Evolutionary conservation across 2,329 filamentous ascomycete species (phyloP), one percentile per base, ranked within the genome.

Genomic region (Blastomyces gilchristii): DNA sequence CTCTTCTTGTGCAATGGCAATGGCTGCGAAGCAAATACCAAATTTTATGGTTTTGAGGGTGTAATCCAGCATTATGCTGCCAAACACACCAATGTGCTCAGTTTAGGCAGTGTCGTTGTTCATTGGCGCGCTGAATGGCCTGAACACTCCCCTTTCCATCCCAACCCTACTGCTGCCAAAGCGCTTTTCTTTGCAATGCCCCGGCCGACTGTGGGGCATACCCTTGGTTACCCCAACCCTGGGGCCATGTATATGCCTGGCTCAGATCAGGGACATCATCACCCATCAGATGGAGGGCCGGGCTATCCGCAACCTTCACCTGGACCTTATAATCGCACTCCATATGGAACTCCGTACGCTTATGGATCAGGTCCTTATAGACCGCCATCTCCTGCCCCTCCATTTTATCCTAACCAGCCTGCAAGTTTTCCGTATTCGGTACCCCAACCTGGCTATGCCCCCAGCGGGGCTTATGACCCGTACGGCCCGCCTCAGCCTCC

Each of bases 121-220:
- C 81, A 88, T 69, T 95, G 90, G 90, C 85, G 86, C 72, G 84
- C 89, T 2, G 87, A 91, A 71, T 95, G 90, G 90, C 89, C 90
- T 52, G 83, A 86, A 67, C 78, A 83, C 39, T 82, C 87, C n/a
- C 89, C 88, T 0, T 93, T 93, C 73, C 81, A 84, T 66, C 81
- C 84, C 28, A 81, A 88, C 67, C 83, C 84, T 62, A 77, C 77
- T 47, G 73, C 75, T 41, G 74, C 76, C 16, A 78, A 78, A 66
- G 70, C 75, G 64, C 66, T 73, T 45, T 72, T 75, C 53, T 74
- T 78, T 63, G 67, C 71, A 11, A 68, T 71, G 56, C 67, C 72
- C n/a, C 68, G 71, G 28, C 68, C 69, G 49, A 66, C 64, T 4
- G 65, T 67, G 52, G 66, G 61, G 22, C 66, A 68, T 49, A 52